Base-by-base conservation (phyloP, 257 asterid genomes). In the Sherardia arvensis region DNA sequence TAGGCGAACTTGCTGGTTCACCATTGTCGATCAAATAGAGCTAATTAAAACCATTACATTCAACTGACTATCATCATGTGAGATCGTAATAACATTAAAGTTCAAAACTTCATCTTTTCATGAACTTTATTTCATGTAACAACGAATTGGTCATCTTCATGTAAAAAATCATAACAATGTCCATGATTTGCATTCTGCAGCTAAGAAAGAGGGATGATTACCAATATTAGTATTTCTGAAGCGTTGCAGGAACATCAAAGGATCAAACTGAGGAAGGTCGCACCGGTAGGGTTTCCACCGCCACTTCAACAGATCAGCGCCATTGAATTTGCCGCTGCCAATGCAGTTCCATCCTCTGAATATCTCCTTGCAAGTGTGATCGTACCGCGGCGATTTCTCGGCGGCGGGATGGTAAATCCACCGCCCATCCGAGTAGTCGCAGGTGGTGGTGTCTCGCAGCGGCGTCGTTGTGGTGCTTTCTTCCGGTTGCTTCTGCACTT, bases 261-360 rank as follows among this genome's bases (percentile, higher is more conserved):
- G 83, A 76, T 90, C 92, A 51, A 93, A 93, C 64, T 59, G 85
- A 40, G 92, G 89, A 15, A 93, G 88, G 64, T 87, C 87, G 54
- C 99, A 93, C 33, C 43, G 75, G 70, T 80, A 70, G 72, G 99
- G 97, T 73, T 85, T 87, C 97, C 99, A 93, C 3, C 86, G 85
- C 97, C 96, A 93, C 76, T 74, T 93, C 58, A 81, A 71, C 69
- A 84, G 77, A 56, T 92, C 96, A 70, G 80, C 23, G 15, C 96
- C 95, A 68, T 90, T 93, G 63, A 88, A 72, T 78, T 90, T 87
- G 72, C 79, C 71, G 51, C 86, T 71, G 56, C 81, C 87, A 43
- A 93, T 81, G 81, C 99, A 93, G 75, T 86, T 93, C 97, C 96
- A 90, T n/a, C 99, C 97, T 72, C 84, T 87, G 81, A 77, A 93